These are phyloP conservation scores for Ceratobasidium sp. DNA, from an alignment of 1,284 basidiomycete genomes.

Conservation along the genomic window DNA sequence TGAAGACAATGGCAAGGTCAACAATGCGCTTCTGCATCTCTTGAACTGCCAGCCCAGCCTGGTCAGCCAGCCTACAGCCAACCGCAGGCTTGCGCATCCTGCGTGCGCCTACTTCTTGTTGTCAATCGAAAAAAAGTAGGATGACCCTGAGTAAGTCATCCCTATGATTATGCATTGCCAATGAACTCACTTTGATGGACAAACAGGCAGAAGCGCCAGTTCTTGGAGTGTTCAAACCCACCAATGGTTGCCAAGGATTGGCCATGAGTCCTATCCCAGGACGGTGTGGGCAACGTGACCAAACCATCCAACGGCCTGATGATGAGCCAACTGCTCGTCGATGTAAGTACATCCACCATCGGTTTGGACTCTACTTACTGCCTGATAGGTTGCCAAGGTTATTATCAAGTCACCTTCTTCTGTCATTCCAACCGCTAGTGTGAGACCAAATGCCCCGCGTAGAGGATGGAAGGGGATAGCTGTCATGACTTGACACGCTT, in stretches of 20 bases:
- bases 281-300: background rate
- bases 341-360: background rate
- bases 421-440: background rate
- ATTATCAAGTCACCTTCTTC: slow-evolving; percentile 5
- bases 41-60: slow-evolving; percentile 1
- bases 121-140: slow-evolving; percentile 10
- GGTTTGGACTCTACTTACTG: background rate
- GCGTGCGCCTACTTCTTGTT: slow-evolving; percentile 9
- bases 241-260: background rate
- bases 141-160: slow-evolving; percentile 19
- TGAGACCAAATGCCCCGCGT: background rate
- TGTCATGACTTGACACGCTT: too few species aligned
- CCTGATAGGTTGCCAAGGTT: slow-evolving; percentile 7
- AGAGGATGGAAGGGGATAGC: slow-evolving; percentile 21
- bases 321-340: background rate
- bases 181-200: background rate
- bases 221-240: slow-evolving; percentile 14
- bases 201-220: slow-evolving; percentile 12
- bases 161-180: background rate
- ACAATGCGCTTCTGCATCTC: slow-evolving; percentile 12
- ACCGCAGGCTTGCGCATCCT: slow-evolving; percentile 5
- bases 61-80: slow-evolving; percentile 8
- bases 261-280: background rate
- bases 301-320: background rate
- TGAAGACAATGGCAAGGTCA: slow-evolving; percentile 34